Base-by-base conservation (phyloP, 495 filamentous ascomycete species). In the Trichoderma reesei region DNA sequence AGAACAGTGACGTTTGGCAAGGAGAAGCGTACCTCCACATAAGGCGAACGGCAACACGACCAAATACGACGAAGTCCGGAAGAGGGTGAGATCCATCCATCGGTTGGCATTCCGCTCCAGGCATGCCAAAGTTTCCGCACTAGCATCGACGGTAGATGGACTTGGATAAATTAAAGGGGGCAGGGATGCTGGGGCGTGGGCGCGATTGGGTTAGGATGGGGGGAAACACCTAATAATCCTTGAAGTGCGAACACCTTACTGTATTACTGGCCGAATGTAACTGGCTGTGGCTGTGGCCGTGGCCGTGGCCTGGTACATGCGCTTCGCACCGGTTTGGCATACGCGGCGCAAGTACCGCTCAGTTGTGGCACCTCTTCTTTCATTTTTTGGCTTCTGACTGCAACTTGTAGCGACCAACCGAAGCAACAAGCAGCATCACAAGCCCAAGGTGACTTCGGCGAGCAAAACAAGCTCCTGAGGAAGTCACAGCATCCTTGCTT, bases 101-200 rank as follows among this genome's bases (percentile, higher is more conserved):
- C 38, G 38, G 38, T 39, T 39, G 38, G 6, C 38, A 56, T 56
- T 56, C 51, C 26, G 51, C 51, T n/a, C 51, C 18, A 56, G 26
- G 16, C 20, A 56, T 56, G 51, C 51, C 16, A 34, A 26, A 34
- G 10, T 34, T 56, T 56, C 51, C 26, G 51, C 51, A 56, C 51
- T 56, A 56, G 51, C 51, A 56, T 56, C 51, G 51, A 56, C 51
- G 51, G 51, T 56, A 56, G 51, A 56, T 56, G 51, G 51, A n/a
- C 51, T 54, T 56, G 51, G 51, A 56, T 56, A 56, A 56, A 56
- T 56, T 56, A 56, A 56, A 56, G 51, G 51, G 51, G 31, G 34
- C 51, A 56, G 51, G 51, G 51, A 56, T 56, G 34, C 26, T 26
- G 26, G 26, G 26, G 26, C 1, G 26, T 36, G 51, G 51, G 51